A percentile compares a stretch with the other conserved stretches of the same genome.
These are phyloP conservation scores for Scutellaria barbata DNA, from an alignment of 257 asterid species.

Conservation along the genomic window DNA sequence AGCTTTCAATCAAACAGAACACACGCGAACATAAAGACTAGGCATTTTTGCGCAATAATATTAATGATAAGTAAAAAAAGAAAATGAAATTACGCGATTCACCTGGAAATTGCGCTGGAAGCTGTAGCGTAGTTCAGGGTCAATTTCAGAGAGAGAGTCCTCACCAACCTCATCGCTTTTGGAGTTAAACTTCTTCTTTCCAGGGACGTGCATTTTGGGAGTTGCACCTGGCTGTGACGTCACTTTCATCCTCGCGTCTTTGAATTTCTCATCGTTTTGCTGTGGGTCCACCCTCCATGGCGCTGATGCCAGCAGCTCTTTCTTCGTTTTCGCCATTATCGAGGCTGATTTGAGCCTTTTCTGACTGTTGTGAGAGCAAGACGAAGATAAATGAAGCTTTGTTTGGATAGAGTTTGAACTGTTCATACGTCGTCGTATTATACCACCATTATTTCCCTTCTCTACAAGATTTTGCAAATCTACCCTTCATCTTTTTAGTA, in stretches of 20 bases:
- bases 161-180: slow-evolving; percentile 45
- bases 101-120: slow-evolving; percentile 98
- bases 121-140: slow-evolving; percentile 89
- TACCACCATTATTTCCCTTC: background rate
- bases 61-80: background rate
- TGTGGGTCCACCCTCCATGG: slow-evolving; percentile 84
- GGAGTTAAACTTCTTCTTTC: slow-evolving; percentile 54
- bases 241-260: slow-evolving; percentile 75
- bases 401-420: slow-evolving; percentile 24
- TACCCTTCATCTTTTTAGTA: slow-evolving; percentile 18
- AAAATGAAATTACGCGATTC: background rate
- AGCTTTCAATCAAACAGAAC: background rate
- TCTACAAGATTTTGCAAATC: slow-evolving; percentile 24
- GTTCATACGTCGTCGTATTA: slow-evolving; percentile 35
- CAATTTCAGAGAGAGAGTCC: slow-evolving; percentile 70
- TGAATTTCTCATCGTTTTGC: slow-evolving; percentile 66
- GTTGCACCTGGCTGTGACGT: slow-evolving; percentile 85
- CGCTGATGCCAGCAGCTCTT: slow-evolving; percentile 88
- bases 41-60: too few species aligned
- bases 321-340: slow-evolving; percentile 74
- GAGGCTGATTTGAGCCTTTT: slow-evolving; percentile 12
- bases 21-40: background rate
- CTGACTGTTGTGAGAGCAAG: slow-evolving; percentile 12
- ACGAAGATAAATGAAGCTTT: background rate
- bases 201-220: slow-evolving; percentile 85